phyloP scores from a whole-genome alignment of 2,329 filamentous ascomycete genomes.

The Fusarium sp. region DNA sequence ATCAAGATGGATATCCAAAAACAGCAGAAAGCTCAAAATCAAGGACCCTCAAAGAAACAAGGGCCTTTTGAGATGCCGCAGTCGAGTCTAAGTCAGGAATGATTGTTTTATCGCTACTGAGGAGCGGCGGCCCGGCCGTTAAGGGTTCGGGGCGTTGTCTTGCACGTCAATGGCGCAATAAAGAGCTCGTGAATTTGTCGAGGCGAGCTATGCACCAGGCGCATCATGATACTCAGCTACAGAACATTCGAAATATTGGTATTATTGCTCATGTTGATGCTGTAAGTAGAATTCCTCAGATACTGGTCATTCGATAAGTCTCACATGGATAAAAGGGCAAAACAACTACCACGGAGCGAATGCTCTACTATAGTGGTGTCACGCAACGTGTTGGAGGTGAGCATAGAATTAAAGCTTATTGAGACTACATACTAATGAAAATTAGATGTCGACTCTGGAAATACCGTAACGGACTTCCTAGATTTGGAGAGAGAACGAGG shows the following conservation, averaged over 20 bases:
- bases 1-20: conserved; percentile 30
- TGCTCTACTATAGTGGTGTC: conserved; percentile 96
- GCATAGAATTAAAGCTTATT: neutral
- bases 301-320: neutral
- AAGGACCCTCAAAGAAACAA: conserved; percentile 10
- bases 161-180: conserved; percentile 39
- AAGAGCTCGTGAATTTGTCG: conserved; percentile 21
- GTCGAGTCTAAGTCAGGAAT: conserved; percentile 31
- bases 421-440: conserved; percentile 4
- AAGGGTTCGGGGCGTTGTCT: conserved; percentile 36
- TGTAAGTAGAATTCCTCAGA: conserved; percentile 52
- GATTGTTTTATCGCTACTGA: conserved; percentile 42
- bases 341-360: conserved; percentile 97
- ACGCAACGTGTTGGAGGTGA: conserved; percentile 83
- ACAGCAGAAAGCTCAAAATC: conserved; percentile 30
- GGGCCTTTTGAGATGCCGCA: conserved; percentile 33
- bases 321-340: conserved; percentile 70
- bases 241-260: conserved; percentile 88
- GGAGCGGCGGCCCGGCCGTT: conserved; percentile 36
- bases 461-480: conserved; percentile 96
- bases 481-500: conserved; percentile 91
- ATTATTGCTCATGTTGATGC: conserved; percentile 99
- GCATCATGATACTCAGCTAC: conserved; percentile 45
- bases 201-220: conserved; percentile 35
- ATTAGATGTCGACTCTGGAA: conserved; percentile 90